phyloP scores from a whole-genome alignment of 257 asterid species.

The Jacaranda mimosifolia region DNA sequence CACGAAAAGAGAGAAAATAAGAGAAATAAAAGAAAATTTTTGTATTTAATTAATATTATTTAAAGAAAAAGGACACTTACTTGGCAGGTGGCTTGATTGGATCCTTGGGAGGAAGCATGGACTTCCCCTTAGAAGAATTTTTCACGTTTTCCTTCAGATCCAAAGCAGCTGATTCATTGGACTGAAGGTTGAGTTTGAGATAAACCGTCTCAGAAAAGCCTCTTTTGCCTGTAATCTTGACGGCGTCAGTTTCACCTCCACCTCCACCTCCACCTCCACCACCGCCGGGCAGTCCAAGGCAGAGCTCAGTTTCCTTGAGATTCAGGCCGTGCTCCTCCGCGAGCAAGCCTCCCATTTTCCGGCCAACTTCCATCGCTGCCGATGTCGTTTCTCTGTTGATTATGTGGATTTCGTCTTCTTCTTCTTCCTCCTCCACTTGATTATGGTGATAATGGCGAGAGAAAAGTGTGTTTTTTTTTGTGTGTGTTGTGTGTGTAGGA shows the following conservation, averaged over 20 bases:
- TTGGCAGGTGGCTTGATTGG: constrained; percentile 60
- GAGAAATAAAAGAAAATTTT: not conserved
- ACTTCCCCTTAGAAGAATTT: constrained; percentile 39
- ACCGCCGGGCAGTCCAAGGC: constrained; percentile 52
- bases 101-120: constrained; percentile 51
- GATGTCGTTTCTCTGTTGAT: not conserved
- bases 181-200: constrained; percentile 57
- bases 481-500: constrained; percentile 27
- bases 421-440: not conserved
- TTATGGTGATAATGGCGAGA: not conserved
- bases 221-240: constrained; percentile 47
- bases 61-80: constrained; percentile 28
- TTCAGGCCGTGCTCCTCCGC: constrained; percentile 34
- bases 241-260: constrained; percentile 26
- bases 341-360: constrained; percentile 19
- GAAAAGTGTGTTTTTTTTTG: too few species aligned
- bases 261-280: constrained; percentile 13
- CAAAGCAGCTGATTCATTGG: constrained; percentile 35
- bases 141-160: constrained; percentile 49
- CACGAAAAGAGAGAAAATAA: not conserved
- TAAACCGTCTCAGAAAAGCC: constrained; percentile 60
- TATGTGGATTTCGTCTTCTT: not conserved
- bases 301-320: constrained; percentile 48
- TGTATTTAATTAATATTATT: too few species aligned
- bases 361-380: constrained; percentile 45